Evolutionary conservation across 495 filamentous ascomycete species (phyloP), one percentile per base, ranked within the genome.

Genomic region (Penicillium robsamsonii): DNA sequence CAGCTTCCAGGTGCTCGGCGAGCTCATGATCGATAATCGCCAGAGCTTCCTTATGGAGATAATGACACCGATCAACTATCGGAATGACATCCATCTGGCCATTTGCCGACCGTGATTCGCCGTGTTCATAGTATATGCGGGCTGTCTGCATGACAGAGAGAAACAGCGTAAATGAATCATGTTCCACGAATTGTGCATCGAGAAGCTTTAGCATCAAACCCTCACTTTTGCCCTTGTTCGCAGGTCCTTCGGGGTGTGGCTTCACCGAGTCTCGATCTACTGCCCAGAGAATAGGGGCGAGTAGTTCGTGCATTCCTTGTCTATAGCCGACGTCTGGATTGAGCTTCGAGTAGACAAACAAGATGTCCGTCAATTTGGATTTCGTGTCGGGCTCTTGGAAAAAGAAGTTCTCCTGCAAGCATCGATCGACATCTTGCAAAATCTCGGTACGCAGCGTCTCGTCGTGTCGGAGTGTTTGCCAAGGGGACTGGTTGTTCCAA

Each of bases 301-400:
- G 77, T 22, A 98, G 70, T 70, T 98, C 94, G 67, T 98, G 94
- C 92, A 98, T 97, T 17, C 94, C 94, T 74, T 98, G 94, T 25
- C 95, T 84, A 63, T 98, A 98, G 17, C 92, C 87, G 42, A 93
- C 76, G 61, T 88, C 87, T 12, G 86, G 89, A 61, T 96, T 93
- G 43, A 96, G 84, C 70, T 96, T 97, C 67, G 92, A 92, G 71
- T 91, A 97, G 58, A 98, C 81, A 64, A 98, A 97, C 38, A 97
- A 74, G 38, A 97, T 84, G 67, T 97, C 90, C 20, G 91, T 79
- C 55, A 99, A 84, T 69, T 89, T 90, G 7, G 77, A 79, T 66
- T 97, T 95, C 6, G 92, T 87, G 5, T 77, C 70, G 12, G 88
- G 82, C 48, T 90, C 82, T 27, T 90, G 91, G 56, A 97, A 99